A percentile compares a stretch with the other conserved stretches of the same genome.
Evolutionary conservation across 2,329 filamentous ascomycete species (phyloP).

Genomic region (Pseudogymnoascus sp.): DNA sequence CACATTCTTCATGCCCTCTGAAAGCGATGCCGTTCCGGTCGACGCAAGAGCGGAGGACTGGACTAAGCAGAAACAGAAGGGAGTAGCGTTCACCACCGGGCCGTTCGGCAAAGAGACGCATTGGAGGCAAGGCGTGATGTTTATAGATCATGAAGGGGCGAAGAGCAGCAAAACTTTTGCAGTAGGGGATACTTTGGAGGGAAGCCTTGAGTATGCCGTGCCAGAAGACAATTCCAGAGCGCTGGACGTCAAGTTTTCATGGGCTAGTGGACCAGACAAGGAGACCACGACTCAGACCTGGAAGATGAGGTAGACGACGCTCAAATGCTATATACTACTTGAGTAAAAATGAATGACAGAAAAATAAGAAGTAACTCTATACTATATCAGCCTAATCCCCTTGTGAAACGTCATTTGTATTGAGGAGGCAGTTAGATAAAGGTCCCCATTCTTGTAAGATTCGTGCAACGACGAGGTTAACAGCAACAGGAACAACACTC

Average conservation of each 20-base stretch:
- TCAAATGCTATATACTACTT: neutral
- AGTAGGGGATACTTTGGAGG: slow-evolving; percentile 50
- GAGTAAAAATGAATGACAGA: neutral
- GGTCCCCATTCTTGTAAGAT: neutral
- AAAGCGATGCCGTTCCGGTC: slow-evolving; percentile 40
- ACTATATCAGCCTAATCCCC: neutral
- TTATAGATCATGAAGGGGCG: slow-evolving; percentile 52
- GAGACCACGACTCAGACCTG: slow-evolving; percentile 23
- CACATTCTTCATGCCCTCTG: slow-evolving; percentile 72
- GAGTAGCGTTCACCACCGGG: slow-evolving; percentile 83
- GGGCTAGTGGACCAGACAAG: slow-evolving; percentile 35
- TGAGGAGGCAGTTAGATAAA: neutral
- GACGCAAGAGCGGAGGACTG: slow-evolving; percentile 57
- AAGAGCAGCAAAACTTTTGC: slow-evolving; percentile 41
- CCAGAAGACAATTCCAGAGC: slow-evolving; percentile 63
- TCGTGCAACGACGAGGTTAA: neutral
- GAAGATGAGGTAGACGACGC: slow-evolving; percentile 28
- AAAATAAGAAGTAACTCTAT: neutral
- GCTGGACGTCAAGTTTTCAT: slow-evolving; percentile 57
- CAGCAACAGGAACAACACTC: neutral
- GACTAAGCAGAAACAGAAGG: slow-evolving; percentile 48
- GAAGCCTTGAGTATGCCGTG: slow-evolving; percentile 64
- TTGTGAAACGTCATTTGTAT: neutral
- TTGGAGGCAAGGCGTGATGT: slow-evolving; percentile 78
- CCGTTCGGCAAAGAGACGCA: slow-evolving; percentile 73